Conservation (phyloP, 2,329 filamentous ascomycete species). For the Claviceps maximensis region DNA sequence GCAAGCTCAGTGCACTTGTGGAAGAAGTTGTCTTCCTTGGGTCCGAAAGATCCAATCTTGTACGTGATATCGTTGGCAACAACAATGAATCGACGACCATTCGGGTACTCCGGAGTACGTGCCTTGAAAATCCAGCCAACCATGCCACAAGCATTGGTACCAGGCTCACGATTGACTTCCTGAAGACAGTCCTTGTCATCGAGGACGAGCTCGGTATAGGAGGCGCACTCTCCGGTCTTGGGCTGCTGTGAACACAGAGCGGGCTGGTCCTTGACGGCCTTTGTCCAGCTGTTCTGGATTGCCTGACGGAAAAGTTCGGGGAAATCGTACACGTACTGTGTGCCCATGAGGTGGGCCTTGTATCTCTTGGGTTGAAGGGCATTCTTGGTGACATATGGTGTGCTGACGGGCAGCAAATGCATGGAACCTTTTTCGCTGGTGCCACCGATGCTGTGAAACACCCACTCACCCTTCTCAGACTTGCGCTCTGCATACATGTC, state of each 20-base stretch:
- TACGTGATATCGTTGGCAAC: constrained; percentile 99
- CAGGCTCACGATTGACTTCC: constrained; percentile 88
- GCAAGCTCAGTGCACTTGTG: constrained; percentile 97
- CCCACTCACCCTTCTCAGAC: constrained; percentile 94
- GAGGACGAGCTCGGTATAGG: constrained; percentile 85
- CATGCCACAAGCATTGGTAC: constrained; percentile 95
- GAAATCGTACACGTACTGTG: constrained; percentile 99
- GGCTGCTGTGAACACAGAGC: constrained; percentile 70
- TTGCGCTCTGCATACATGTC: constrained; percentile 97
- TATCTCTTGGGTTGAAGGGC: constrained; percentile 98
- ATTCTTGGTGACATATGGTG: constrained; percentile 95
- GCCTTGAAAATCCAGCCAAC: constrained; percentile 95
- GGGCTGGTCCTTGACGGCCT: constrained; percentile 60
- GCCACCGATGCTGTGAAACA: constrained; percentile 95
- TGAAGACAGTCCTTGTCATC: constrained; percentile 86
- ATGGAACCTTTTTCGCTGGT: constrained; percentile 91
- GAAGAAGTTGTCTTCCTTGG: constrained; percentile 96
- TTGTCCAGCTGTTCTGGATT: constrained; percentile 86
- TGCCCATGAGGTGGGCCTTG: constrained; percentile 98
- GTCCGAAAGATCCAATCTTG: constrained; percentile 96
- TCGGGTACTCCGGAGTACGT: constrained; percentile 88
- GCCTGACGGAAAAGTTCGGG: constrained; percentile 97
- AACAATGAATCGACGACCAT: constrained; percentile 83
- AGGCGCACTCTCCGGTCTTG: constrained; percentile 76
- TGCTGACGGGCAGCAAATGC: constrained; percentile 81